A percentile compares a stretch with the other conserved stretches of the same genome.
Conservation (phyloP, 331 rosid genomes). For the Rhamnella rubrinervis region DNA sequence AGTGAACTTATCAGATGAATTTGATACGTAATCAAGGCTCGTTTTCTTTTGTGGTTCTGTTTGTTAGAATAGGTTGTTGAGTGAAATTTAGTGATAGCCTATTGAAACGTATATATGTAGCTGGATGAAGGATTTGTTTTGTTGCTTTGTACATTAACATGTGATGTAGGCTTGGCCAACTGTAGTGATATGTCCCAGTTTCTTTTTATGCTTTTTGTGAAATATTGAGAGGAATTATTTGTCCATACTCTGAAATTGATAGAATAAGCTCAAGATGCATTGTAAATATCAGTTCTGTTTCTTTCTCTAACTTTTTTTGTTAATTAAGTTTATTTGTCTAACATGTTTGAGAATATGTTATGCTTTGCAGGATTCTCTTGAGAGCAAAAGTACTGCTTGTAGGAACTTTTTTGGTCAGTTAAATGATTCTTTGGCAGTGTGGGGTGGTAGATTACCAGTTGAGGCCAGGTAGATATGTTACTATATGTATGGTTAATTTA, state of each 20-base stretch:
- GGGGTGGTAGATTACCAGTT: constrained; percentile 74
- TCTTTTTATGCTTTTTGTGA: not conserved
- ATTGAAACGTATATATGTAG: not conserved
- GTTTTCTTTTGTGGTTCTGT: not conserved
- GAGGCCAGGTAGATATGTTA: constrained; percentile 64
- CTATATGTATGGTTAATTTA: not conserved
- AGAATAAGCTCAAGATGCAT: not conserved
- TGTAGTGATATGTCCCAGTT: not conserved
- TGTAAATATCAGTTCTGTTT: not conserved
- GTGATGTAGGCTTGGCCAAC: not conserved
- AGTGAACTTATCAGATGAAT: constrained; percentile 16
- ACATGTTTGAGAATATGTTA: constrained; percentile 13
- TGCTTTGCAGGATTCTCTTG: constrained; percentile 72
- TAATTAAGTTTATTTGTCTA: not conserved
- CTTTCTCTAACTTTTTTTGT: constrained; percentile 1
- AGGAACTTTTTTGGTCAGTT: constrained; percentile 61
- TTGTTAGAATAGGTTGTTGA: not conserved
- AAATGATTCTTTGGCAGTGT: constrained; percentile 76
- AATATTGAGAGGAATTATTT: not conserved
- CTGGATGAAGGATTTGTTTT: not conserved
- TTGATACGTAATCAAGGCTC: no score
- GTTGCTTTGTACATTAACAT: not conserved
- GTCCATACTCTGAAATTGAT: not conserved
- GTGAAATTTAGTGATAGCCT: not conserved
- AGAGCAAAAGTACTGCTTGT: constrained; percentile 67